Evolutionary conservation across 768 basidiomycete genomes (phyloP).

Genomic region (Rhodocollybia butyracea): DNA sequence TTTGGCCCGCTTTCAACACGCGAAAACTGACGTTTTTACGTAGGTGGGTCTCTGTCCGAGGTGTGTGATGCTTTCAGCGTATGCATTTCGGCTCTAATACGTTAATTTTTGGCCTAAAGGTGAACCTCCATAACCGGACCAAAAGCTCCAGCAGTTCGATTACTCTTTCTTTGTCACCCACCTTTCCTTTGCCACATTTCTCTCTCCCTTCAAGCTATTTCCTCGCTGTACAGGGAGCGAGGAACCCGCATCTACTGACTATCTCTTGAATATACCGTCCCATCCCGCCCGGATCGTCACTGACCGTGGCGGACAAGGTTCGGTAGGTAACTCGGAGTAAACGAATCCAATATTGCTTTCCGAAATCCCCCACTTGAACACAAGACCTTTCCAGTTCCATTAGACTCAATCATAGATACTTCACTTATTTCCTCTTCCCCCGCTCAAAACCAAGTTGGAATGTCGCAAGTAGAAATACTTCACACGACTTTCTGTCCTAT

Average conservation of each 20-base stretch:
- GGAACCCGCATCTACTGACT: constrained; percentile 60
- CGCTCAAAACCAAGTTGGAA: constrained; percentile 28
- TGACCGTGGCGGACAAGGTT: constrained; percentile 75
- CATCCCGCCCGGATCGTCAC: constrained; percentile 55
- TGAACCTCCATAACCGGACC: constrained; percentile 73
- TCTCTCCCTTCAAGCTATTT: constrained; percentile 42
- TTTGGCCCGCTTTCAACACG: background rate
- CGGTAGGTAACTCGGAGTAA: constrained; percentile 58
- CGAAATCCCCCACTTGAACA: constrained; percentile 13
- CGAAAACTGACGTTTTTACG: constrained; percentile 9
- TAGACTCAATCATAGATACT: constrained; percentile 22
- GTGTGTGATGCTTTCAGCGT: constrained; percentile 33
- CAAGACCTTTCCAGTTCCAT: background rate
- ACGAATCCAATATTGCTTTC: constrained; percentile 23
- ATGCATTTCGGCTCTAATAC: background rate
- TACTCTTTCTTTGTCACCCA: constrained; percentile 13
- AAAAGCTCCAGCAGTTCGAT: background rate
- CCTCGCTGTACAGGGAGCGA: constrained; percentile 73
- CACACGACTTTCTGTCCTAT: constrained; percentile 9
- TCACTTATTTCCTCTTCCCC: constrained; percentile 12
- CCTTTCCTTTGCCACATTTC: constrained; percentile 5
- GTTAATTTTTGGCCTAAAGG: constrained; percentile 43
- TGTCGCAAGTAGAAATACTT: constrained; percentile 60
- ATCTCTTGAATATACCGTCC: constrained; percentile 49
- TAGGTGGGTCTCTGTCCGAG: constrained; percentile 81